Base-by-base conservation (phyloP, 331 rosid genomes). In the Malus hybrid region DNA sequence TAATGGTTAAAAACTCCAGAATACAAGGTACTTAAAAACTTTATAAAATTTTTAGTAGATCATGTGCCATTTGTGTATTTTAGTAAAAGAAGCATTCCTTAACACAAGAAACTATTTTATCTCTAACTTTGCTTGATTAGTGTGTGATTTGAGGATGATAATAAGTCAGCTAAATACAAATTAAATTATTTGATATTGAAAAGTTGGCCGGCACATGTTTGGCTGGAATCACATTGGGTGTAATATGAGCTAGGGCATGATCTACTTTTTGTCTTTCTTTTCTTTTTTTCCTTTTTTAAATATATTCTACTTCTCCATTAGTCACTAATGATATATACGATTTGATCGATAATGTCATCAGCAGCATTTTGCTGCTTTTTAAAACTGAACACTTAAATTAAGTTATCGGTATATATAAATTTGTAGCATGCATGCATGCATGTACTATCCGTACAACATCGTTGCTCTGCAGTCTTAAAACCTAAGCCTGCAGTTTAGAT, bases 371-470 rank as follows among this genome's bases (percentile, higher is more conserved):
- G 75, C n/a, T 56, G 75, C 39, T 20, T 71, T 20, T 44, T 44
- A 3, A 44, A 44, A 44, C 15, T 12, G 50, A 44, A 44, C 50
- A 44, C 50, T 12, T 44, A 1, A 44, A 44, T 44, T 44, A 11
- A 11, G 50, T 44, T 44, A 44, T 44, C 16, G 48, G 12, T 44
- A 12, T 11, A 44, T 44, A 12, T 44, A 44, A 44, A 0, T 44
- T 1, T 44, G 50, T 44, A 44, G 50, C 6, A 44, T 44, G 50
- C 50, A 44, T 44, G 50, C 50, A 44, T 44, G 50, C 48, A 58
- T 79, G 87, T 78, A 83, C 88, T 63, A 4, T 82, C 84, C 89
- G 90, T 88, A 64, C 71, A 60, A 60, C 30, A 61, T 66, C 61
- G 28, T 80, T 77, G 10, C 28, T 46, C n/a, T 60, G 72, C 56